phyloP scores from a whole-genome alignment of 1,139 yeast species.

The Blastobotrys aristatus region DNA sequence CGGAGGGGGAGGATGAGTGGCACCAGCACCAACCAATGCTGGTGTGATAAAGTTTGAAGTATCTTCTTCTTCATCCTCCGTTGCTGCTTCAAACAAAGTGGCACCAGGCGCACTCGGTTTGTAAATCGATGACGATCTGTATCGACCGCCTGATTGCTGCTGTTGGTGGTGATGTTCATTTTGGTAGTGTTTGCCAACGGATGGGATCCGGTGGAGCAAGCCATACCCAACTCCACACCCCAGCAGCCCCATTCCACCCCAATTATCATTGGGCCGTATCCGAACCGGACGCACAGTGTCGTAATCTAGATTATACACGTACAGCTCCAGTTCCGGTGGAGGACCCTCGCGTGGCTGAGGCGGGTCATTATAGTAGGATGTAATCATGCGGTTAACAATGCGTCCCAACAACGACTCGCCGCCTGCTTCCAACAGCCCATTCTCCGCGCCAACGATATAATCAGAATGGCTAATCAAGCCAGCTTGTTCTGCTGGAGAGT shows the following conservation, averaged over 20 bases:
- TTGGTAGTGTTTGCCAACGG: slow-evolving; percentile 46
- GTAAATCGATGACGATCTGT: slow-evolving; percentile 13
- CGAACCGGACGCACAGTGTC: slow-evolving; percentile 84
- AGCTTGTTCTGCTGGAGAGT: slow-evolving; percentile 81
- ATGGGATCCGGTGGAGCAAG: slow-evolving; percentile 76
- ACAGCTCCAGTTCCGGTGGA: slow-evolving; percentile 43
- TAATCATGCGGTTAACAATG: slow-evolving; percentile 41
- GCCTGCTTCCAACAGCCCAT: slow-evolving; percentile 74
- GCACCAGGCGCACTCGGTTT: slow-evolving; percentile 27
- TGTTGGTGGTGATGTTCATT: no score
- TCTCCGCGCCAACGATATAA: slow-evolving; percentile 84
- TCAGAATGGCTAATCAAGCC: slow-evolving; percentile 84
- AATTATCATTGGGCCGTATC: slow-evolving; percentile 54
- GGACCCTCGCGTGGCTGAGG: slow-evolving; percentile 18
- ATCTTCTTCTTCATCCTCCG: slow-evolving; percentile 16
- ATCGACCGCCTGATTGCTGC: slow-evolving; percentile 7
- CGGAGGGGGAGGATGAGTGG: slow-evolving; percentile 4
- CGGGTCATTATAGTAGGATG: slow-evolving; percentile 22
- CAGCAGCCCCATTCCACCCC: slow-evolving; percentile 71
- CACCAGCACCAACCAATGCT: slow-evolving; percentile 10
- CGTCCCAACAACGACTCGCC: slow-evolving; percentile 78
- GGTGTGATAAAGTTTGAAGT: slow-evolving; percentile 15
- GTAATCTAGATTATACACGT: slow-evolving; percentile 84
- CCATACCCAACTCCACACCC: slow-evolving; percentile 98
- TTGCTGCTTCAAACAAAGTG: slow-evolving; percentile 31